Evolutionary conservation across 768 basidiomycete genomes (phyloP), one percentile per base, ranked within the genome.

Genomic region (Solioccasus polychromus): DNA sequence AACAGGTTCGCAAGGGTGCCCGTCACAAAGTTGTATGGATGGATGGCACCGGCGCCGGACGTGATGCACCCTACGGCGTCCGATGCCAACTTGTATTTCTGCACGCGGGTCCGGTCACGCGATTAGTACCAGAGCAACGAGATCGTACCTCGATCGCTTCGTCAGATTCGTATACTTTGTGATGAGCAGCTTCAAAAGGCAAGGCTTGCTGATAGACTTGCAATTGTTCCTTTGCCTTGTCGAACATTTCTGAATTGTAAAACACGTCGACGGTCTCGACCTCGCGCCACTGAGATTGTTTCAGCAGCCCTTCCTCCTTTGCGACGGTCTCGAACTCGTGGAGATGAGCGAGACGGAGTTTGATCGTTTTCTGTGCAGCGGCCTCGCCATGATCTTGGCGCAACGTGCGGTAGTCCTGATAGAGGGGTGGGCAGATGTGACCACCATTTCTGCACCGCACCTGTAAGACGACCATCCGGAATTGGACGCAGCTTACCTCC

Each of bases 391-490:
- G 62, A 14, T 61, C 55, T 24, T 70, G 57, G 57, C 74, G 76
- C 20, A 85, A 64, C n/a, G 8, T 62, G 47, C 1, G 50, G 52
- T 85, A 86, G 44, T 85, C 82, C 14, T 76, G 73, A 51, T 82
- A 85, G 8, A 82, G 59, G 9, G 72, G 64, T 0, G 84, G 80
- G 6, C 76, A 76, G 28, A 84, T 74, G 53, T 88, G 85, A 0
- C 86, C 85, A 2, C 85, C 85, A 47, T 87, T 88, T 53, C 85
- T 84, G 48, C n/a, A n/a, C n/a, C n/a, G n/a, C n/a, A n/a, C n/a
- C n/a, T n/a, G n/a, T n/a, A n/a, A n/a, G n/a, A n/a, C n/a, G n/a
- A n/a, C n/a, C n/a, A n/a, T n/a, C n/a, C 10, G n/a, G 5, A 17
- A 34, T n/a, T 12, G n/a, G 11, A 65, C 71, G n/a, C n/a, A n/a